phyloP scores from a whole-genome alignment of 352 stramenopile genomes.

The Halophytophthora batemanensis region DNA sequence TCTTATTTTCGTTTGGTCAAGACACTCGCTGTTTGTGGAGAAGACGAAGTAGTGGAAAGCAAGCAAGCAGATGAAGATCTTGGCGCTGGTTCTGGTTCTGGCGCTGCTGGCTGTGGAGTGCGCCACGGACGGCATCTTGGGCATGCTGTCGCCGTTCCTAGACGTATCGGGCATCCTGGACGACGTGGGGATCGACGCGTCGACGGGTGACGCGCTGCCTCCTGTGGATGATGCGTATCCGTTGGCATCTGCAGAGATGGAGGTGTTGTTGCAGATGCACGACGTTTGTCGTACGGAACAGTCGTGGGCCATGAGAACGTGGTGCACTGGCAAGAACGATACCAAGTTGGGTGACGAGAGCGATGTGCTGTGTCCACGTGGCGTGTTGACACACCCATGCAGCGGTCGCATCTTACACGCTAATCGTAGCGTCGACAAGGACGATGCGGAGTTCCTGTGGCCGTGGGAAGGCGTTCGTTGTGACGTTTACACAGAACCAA shows the following conservation, averaged over 20 bases:
- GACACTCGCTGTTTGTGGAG: background rate
- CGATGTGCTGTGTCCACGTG: conserved; percentile 34
- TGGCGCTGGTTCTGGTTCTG: conserved; percentile 8
- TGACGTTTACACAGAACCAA: conserved; percentile 60
- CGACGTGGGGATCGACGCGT: conserved; percentile 12
- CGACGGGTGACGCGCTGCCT: conserved; percentile 6
- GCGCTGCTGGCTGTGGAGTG: conserved; percentile 4
- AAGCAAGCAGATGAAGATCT: background rate
- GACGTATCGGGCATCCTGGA: conserved; percentile 30
- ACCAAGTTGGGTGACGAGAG: conserved; percentile 8
- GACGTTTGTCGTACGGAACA: conserved; percentile 38
- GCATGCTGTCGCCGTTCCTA: conserved; percentile 38
- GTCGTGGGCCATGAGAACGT: conserved; percentile 52
- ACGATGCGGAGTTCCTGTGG: conserved; percentile 43
- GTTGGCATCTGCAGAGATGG: conserved; percentile 37
- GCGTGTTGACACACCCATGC: conserved; percentile 59
- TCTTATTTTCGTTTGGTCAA: no score
- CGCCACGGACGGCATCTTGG: conserved; percentile 23
- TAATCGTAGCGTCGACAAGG: conserved; percentile 13
- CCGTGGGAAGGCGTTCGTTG: conserved; percentile 72
- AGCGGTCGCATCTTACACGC: conserved; percentile 46
- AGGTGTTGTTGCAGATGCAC: conserved; percentile 43
- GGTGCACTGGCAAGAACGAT: conserved; percentile 43
- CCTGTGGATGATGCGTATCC: conserved; percentile 54
- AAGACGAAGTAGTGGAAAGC: conserved; percentile 1